Conservation (phyloP, 2,329 filamentous ascomycete species). For the Clarireedia hainanense region DNA sequence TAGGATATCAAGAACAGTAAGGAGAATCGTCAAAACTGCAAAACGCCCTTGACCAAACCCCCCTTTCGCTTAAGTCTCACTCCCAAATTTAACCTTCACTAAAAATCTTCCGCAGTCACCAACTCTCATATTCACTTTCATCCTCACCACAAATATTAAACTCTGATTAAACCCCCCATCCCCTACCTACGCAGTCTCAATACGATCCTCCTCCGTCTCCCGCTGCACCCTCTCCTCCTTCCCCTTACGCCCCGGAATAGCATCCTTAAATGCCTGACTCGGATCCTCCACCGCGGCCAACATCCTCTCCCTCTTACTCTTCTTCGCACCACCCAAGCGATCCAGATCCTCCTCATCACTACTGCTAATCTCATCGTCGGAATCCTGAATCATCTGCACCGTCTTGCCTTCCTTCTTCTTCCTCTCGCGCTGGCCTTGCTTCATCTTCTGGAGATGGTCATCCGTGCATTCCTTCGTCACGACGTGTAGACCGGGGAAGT, state of each 20-base stretch:
- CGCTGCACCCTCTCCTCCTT: slow-evolving; percentile 15
- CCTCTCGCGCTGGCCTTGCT: slow-evolving; percentile 62
- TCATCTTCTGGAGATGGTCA: slow-evolving; percentile 64
- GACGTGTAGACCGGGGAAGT: slow-evolving; percentile 72
- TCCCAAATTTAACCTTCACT: background rate
- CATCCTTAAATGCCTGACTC: slow-evolving; percentile 15
- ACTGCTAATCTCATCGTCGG: slow-evolving; percentile 29
- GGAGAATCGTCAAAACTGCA: no score
- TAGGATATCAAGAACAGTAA: background rate
- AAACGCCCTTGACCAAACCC: no score
- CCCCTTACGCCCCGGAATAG: slow-evolving; percentile 18
- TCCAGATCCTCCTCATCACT: slow-evolving; percentile 31
- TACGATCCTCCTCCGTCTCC: slow-evolving; percentile 15
- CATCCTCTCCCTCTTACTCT: slow-evolving; percentile 46
- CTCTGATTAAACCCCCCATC: background rate
- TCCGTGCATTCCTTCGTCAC: slow-evolving; percentile 72
- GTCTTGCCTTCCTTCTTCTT: slow-evolving; percentile 58
- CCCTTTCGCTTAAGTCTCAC: no score
- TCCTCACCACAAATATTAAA: background rate
- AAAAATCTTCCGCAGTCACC: background rate
- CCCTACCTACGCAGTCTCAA: background rate
- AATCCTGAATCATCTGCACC: slow-evolving; percentile 49
- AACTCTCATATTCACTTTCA: background rate
- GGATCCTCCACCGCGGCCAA: slow-evolving; percentile 36
- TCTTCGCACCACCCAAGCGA: slow-evolving; percentile 21